These are phyloP conservation scores for Venturia aucupariae DNA, from an alignment of 2,329 filamentous ascomycete species.

Conservation along the genomic window DNA sequence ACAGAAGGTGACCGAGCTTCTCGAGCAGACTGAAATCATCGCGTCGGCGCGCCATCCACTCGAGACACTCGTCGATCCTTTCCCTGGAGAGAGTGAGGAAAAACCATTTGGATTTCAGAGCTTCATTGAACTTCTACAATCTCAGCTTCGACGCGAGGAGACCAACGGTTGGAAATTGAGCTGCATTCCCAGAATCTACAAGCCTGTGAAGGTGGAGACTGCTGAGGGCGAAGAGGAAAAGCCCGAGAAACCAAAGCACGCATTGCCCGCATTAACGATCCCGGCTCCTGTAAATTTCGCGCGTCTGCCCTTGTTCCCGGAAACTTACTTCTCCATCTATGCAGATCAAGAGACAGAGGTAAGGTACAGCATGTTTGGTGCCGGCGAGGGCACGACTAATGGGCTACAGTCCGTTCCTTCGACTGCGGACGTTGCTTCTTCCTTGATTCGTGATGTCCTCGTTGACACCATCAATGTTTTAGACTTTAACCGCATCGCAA, in stretches of 20 bases:
- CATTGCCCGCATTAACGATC: constrained; percentile 65
- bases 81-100: constrained; percentile 46
- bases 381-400: constrained; percentile 7
- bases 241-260: constrained; percentile 51
- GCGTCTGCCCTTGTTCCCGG: constrained; percentile 71
- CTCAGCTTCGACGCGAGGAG: constrained; percentile 72
- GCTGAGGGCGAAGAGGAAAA: constrained; percentile 45
- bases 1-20: constrained; percentile 64
- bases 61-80: constrained; percentile 80
- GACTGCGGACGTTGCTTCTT: constrained; percentile 65
- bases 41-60: constrained; percentile 79
- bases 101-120: constrained; percentile 58
- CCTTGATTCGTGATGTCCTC: constrained; percentile 74
- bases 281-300: constrained; percentile 69
- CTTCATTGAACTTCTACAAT: constrained; percentile 72
- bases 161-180: constrained; percentile 64
- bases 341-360: constrained; percentile 68
- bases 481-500: constrained; percentile 81
- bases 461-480: constrained; percentile 90
- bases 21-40: constrained; percentile 93
- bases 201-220: constrained; percentile 53
- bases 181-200: constrained; percentile 50
- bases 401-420: constrained; percentile 62
- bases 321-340: constrained; percentile 91
- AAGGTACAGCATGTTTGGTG: constrained; percentile 14